phyloP scores from a whole-genome alignment of 257 asterid genomes.

The Mitragyna speciosa region DNA sequence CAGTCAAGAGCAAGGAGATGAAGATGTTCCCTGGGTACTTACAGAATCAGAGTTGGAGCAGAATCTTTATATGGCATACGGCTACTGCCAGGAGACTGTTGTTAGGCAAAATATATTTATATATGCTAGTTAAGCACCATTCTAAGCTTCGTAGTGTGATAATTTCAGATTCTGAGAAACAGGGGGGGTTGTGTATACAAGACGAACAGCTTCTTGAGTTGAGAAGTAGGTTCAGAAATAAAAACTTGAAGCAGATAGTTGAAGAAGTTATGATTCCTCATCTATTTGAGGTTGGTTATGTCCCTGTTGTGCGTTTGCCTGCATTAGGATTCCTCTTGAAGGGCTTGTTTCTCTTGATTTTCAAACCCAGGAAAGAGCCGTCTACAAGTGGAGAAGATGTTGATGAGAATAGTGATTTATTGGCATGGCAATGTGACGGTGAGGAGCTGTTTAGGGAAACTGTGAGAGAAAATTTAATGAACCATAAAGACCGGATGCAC shows the following conservation, averaged over 20 bases:
- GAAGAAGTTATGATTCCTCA: not conserved
- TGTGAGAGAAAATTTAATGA: not conserved
- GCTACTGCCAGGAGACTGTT: constrained; percentile 7
- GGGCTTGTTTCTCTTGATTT: constrained; percentile 4
- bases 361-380: not conserved
- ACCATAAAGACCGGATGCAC: not conserved
- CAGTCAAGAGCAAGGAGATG: not conserved
- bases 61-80: not conserved
- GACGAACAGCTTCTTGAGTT: constrained; percentile 13
- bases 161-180: constrained; percentile 14
- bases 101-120: constrained; percentile 7
- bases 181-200: constrained; percentile 13
- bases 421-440: constrained; percentile 19
- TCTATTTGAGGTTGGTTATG: not conserved
- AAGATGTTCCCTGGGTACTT: not conserved
- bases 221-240: constrained; percentile 16
- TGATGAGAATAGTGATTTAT: not conserved
- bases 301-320: constrained; percentile 16
- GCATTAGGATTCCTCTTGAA: constrained; percentile 17
- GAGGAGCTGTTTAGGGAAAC: constrained; percentile 20
- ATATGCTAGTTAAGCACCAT: constrained; percentile 22
- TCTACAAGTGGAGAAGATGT: not conserved
- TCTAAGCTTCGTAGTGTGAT: constrained; percentile 14
- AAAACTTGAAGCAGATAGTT: not conserved
- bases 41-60: not conserved